These are phyloP conservation scores for Megacollybia marginata DNA, from an alignment of 768 basidiomycete species.

Conservation along the genomic window DNA sequence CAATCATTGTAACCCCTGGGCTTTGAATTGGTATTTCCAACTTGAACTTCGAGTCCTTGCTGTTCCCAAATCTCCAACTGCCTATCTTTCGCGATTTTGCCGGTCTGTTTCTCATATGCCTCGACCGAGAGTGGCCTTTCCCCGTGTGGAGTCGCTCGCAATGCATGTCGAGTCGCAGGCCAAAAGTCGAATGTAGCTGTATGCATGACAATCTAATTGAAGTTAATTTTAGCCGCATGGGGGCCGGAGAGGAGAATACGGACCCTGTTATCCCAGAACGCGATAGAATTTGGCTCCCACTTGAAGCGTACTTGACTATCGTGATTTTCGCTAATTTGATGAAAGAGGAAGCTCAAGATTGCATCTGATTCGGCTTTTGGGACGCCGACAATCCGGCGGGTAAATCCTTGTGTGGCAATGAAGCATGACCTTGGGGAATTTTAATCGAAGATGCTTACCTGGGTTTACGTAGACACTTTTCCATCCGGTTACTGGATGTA, in stretches of 20 bases:
- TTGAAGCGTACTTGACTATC: constrained; percentile 73
- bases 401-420: constrained; percentile 47
- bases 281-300: constrained; percentile 71
- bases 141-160: constrained; percentile 76
- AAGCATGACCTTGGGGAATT: not conserved
- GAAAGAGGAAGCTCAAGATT: constrained; percentile 64
- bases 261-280: constrained; percentile 86
- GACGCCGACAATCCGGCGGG: constrained; percentile 67
- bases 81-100: constrained; percentile 66
- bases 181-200: constrained; percentile 81
- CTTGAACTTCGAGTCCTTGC: constrained; percentile 44
- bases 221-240: not conserved
- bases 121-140: constrained; percentile 72
- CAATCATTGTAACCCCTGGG: constrained; percentile 58
- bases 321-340: constrained; percentile 59
- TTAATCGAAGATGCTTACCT: constrained; percentile 22
- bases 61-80: constrained; percentile 67
- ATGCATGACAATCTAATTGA: constrained; percentile 67
- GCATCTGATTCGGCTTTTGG: constrained; percentile 80
- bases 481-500: constrained; percentile 80
- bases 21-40: constrained; percentile 24
- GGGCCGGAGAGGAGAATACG: constrained; percentile 7
- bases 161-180: constrained; percentile 69
- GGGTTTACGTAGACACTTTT: constrained; percentile 82
- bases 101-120: constrained; percentile 56